phyloP scores from a whole-genome alignment of 257 asterid species.

The Henckelia pumila region DNA sequence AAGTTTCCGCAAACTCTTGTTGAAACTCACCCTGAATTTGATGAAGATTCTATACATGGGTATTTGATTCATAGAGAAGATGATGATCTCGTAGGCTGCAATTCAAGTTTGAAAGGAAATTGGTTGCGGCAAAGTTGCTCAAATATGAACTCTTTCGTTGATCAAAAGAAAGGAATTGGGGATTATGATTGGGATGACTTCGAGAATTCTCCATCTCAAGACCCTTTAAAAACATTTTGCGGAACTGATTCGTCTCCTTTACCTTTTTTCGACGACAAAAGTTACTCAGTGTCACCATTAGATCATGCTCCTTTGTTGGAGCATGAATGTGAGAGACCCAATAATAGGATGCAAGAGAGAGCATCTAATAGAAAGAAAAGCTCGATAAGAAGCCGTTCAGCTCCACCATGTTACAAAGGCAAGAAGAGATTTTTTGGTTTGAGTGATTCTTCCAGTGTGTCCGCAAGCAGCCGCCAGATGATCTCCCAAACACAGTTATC shows the following conservation, averaged over 20 bases:
- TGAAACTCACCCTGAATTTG: constrained; percentile 34
- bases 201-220: constrained; percentile 34
- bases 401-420: constrained; percentile 76
- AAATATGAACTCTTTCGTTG: constrained; percentile 31
- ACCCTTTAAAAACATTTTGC: constrained; percentile 34
- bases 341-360: constrained; percentile 29
- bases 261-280: constrained; percentile 30
- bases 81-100: constrained; percentile 26
- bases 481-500: constrained; percentile 17
- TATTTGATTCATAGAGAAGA: constrained; percentile 35
- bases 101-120: constrained; percentile 24
- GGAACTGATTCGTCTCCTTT: constrained; percentile 36
- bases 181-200: constrained; percentile 30
- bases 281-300: constrained; percentile 29
- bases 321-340: constrained; percentile 28
- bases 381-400: constrained; percentile 67
- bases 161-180: constrained; percentile 29
- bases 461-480: constrained; percentile 30
- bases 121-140: constrained; percentile 41
- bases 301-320: constrained; percentile 25
- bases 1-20: constrained; percentile 28
- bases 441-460: constrained; percentile 35
- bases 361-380: constrained; percentile 30
- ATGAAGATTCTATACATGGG: constrained; percentile 20
- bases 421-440: constrained; percentile 54